phyloP scores from a whole-genome alignment of 208 protist genomes.

The Crithidia bombi region DNA sequence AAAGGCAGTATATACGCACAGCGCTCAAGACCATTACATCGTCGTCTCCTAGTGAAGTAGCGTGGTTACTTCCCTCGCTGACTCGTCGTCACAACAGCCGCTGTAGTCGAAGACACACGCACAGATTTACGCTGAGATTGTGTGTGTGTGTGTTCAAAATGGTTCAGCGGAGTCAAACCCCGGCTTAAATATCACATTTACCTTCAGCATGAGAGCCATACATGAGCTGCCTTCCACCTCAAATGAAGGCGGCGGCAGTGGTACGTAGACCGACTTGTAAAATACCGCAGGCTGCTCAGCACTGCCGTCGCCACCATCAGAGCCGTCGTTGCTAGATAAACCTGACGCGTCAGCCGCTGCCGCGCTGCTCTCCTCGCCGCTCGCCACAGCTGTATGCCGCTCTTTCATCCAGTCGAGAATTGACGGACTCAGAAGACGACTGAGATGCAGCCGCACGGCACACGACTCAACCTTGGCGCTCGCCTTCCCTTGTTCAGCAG shows the following conservation, averaged over 20 bases:
- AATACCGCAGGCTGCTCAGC: constrained; percentile 1
- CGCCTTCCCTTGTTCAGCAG: neutral
- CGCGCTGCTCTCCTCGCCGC: neutral
- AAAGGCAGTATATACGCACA: no score
- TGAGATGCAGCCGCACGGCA: constrained; percentile 11
- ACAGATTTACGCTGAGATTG: no score
- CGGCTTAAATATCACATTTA: constrained; percentile 20
- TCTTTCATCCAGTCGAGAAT: constrained; percentile 13
- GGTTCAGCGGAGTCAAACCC: constrained; percentile 13
- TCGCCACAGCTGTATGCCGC: neutral
- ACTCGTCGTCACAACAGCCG: no score
- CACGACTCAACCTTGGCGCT: neutral
- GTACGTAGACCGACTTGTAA: constrained; percentile 14
- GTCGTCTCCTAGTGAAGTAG: no score
- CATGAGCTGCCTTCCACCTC: neutral
- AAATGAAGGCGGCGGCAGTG: neutral
- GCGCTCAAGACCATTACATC: no score
- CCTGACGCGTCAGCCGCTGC: neutral
- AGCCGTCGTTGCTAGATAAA: neutral
- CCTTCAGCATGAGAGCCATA: constrained; percentile 18
- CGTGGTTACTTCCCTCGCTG: no score
- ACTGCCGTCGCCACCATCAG: neutral
- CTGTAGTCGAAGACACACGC: no score
- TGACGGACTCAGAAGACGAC: constrained; percentile 17
- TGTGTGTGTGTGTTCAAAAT: constrained; percentile 8